Evolutionary conservation across 2,329 filamentous ascomycete genomes (phyloP).

Genomic region (Pseudogymnoascus sp.): DNA sequence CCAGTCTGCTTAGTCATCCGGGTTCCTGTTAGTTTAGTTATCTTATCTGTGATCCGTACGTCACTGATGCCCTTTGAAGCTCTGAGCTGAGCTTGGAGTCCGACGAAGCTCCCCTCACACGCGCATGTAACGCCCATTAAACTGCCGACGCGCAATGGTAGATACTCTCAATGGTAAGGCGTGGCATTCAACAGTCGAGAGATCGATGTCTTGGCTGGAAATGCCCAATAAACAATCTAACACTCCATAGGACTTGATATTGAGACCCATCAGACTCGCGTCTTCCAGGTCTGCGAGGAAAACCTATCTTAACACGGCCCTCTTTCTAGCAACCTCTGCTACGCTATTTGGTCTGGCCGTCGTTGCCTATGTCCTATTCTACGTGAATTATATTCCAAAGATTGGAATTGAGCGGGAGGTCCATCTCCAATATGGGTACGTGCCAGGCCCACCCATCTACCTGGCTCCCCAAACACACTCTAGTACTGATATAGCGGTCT

Average conservation of each 20-base stretch:
- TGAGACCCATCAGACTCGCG: conserved; percentile 44
- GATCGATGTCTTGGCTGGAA: background rate
- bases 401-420: conserved; percentile 53
- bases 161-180: background rate
- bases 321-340: conserved; percentile 36
- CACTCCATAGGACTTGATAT: conserved; percentile 38
- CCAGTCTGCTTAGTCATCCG: background rate
- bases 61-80: conserved; percentile 1
- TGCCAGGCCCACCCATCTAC: conserved; percentile 5
- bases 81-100: conserved; percentile 4
- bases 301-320: conserved; percentile 50
- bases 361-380: conserved; percentile 57
- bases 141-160: background rate
- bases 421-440: conserved; percentile 57
- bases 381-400: conserved; percentile 58
- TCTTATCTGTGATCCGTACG: background rate
- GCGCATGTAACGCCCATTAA: background rate
- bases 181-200: background rate
- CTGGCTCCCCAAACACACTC: background rate
- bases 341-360: conserved; percentile 49
- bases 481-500: conserved; percentile 10
- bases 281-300: conserved; percentile 54
- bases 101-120: background rate
- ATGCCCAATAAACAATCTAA: background rate
- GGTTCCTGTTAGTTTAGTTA: background rate